These are phyloP conservation scores for Aureobasidium sp. DNA, from an alignment of 2,329 filamentous ascomycete genomes.

Conservation along the genomic window DNA sequence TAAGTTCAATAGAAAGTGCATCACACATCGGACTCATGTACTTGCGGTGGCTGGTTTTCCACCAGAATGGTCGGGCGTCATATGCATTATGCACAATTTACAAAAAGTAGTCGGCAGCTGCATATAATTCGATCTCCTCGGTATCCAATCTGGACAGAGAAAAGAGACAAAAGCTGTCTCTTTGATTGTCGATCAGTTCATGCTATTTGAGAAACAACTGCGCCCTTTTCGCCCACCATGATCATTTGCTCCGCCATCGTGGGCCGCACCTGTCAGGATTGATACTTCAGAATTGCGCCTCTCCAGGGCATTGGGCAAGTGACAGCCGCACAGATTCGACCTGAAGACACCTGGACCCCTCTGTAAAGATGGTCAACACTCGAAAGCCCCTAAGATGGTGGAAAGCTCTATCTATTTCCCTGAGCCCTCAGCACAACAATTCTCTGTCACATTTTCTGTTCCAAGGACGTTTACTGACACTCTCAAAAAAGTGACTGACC, in stretches of 20 bases:
- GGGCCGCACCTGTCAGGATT: neutral
- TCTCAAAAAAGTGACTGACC: neutral
- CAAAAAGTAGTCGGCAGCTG: neutral
- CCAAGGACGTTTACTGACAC: neutral
- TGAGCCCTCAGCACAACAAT: no score
- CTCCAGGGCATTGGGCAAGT: neutral
- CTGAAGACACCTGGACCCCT: no score
- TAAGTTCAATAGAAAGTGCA: no score
- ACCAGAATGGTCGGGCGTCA: neutral
- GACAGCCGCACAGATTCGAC: neutral
- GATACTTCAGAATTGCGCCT: neutral
- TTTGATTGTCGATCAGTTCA: neutral
- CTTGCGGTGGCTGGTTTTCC: no score
- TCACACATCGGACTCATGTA: no score
- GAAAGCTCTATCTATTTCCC: no score
- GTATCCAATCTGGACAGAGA: slow-evolving; percentile 8
- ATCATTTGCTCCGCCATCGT: neutral
- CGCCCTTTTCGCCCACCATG: neutral
- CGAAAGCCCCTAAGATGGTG: no score
- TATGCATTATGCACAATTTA: neutral
- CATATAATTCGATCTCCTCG: neutral
- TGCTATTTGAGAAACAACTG: no score
- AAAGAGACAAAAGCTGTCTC: neutral
- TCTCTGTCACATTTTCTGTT: no score
- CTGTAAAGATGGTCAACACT: no score